These are phyloP conservation scores for Stropharia rugosoannulata DNA, from an alignment of 768 basidiomycete genomes.

Conservation along the genomic window DNA sequence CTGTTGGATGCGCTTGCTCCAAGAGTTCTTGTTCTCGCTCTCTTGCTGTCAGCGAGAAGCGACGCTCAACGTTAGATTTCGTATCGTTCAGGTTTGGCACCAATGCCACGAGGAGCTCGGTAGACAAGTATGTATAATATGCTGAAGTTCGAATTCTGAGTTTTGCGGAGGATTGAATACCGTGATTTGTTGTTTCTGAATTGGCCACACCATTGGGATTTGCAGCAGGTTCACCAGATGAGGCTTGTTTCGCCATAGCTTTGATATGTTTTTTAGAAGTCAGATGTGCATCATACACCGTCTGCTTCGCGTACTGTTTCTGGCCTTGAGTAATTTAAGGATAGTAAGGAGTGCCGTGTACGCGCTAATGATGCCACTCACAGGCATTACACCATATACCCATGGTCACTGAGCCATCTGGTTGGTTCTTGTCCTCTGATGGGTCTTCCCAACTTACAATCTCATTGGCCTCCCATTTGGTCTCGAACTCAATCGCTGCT, in stretches of 20 bases:
- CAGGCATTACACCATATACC: conserved; percentile 96
- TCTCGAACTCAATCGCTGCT: conserved; percentile 68
- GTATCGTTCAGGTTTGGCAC: conserved; percentile 78
- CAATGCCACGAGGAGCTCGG: conserved; percentile 65
- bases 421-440: conserved; percentile 37
- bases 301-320: conserved; percentile 94
- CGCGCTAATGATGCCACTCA: conserved; percentile 39
- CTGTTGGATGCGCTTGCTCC: conserved; percentile 60
- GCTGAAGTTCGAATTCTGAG: conserved; percentile 66
- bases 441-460: conserved; percentile 76
- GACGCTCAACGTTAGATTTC: conserved; percentile 93
- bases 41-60: conserved; percentile 94
- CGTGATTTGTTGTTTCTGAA: conserved; percentile 23
- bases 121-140: conserved; percentile 66
- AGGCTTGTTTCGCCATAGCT: conserved; percentile 74
- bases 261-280: conserved; percentile 96
- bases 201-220: conserved; percentile 57
- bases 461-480: conserved; percentile 77
- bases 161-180: conserved; percentile 37
- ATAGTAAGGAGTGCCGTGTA: conserved; percentile 1
- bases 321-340: conserved; percentile 58
- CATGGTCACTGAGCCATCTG: conserved; percentile 39
- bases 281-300: conserved; percentile 95
- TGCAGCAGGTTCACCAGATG: conserved; percentile 40
- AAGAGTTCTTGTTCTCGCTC: conserved; percentile 93